Base-by-base conservation (phyloP, 2,329 filamentous ascomycete species). In the Arthroderma sp. region DNA sequence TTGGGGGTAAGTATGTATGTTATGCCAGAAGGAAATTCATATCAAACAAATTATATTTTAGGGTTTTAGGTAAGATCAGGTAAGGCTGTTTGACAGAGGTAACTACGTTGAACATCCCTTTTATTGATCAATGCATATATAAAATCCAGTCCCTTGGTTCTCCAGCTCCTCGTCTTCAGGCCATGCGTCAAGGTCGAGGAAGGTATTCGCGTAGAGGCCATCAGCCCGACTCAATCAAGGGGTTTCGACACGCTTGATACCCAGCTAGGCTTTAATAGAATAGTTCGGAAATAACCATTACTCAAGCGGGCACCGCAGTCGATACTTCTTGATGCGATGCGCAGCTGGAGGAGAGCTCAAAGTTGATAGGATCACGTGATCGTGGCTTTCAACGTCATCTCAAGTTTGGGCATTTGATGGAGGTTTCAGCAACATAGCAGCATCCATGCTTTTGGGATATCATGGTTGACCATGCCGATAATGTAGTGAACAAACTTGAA, bases 401-500 rank as follows among this genome's bases (percentile, higher is more conserved):
- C 32, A 9, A 34, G 32, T 9, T 11, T 3, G 32, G 11, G 32
- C 32, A 2, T 9, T 3, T 34, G 22, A 38, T 10, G 37, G 8
- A 8, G 9, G 15, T 3, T 22, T 22, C 15, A 22, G 15, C 15
- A 22, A 22, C 15, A 22, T 22, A 22, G 15, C 15, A 22, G 15
- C 15, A 22, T 22, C 15, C 15, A 22, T 32, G n/a, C 27, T 11
- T n/a, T 40, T 8, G 38, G 29, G 30, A 22, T 36, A 40, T n/a
- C 7, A 48, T 48, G 42, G 36, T 83, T 80, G 77, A 75, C 61
- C 69, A 76, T 66, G 70, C 74, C 57, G 63, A 66, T 46, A 3
- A 22, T 22, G 70, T 87, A 50, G 68, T 81, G 49, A 70, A 75
- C 50, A 82, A 81, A 62, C 75, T 93, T 54, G 83, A 88, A 57